Evolutionary conservation across 1,284 basidiomycete genomes (phyloP), one percentile per base, ranked within the genome.

Genomic region (Cryptococcus sp.): DNA sequence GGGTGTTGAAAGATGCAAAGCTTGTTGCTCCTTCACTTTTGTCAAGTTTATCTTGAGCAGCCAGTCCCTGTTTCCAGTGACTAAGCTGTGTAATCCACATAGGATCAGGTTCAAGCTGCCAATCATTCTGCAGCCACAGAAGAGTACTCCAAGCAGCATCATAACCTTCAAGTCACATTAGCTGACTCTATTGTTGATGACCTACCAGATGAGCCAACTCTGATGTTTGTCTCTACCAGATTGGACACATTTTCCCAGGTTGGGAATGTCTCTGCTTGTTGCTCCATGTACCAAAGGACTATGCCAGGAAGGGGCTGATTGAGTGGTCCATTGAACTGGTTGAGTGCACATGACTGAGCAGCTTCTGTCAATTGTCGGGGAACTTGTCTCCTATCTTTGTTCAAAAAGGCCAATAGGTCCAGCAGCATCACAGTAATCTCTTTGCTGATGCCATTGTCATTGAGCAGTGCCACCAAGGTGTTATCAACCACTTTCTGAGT

Each of bases 31-130:
- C 45, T 38, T 57, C 58, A 11, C 49, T 44, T 16, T 59, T 48
- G 48, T 74, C 72, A 3, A 61, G 31, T 45, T 64, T 51, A 16
- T 71, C 58, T 50, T 74, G 72, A 16, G 63, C 59, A 10, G 63
- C 56, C 13, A 74, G 44, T 4, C 69, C 72, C 23, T 63, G 59
- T 16, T 66, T 53, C 72, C 72, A 74, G 38, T 72, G 70, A 42
- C 66, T 61, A 15, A 74, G 60, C n/a, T 71, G 70, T 11, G 71
- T 72, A 31, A 74, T 70, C 70, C 71, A 73, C 58, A 68, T 66
- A 0, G 72, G 70, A 35, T 71, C 62, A 13, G 71, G 70, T 44
- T 66, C 64, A 10, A 61, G 49, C 17, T 61, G 54, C 54, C 62
- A 73, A 39, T 70, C 69, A 22, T 71, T 69, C 41, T 64, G 54